Conservation (phyloP, 768 basidiomycete genomes). For the Auricularia heimuer region DNA sequence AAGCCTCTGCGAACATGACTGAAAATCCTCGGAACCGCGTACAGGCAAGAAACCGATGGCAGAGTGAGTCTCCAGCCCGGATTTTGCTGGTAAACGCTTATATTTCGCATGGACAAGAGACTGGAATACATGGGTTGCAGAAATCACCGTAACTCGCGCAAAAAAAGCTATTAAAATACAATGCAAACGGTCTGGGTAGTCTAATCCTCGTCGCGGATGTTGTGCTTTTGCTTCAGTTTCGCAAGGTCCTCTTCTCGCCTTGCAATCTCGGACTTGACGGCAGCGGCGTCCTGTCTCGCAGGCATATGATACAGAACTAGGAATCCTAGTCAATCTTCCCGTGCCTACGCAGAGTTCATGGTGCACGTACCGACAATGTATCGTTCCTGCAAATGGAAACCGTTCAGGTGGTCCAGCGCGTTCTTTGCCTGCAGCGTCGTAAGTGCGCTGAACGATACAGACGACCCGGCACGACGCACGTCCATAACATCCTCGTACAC, state of each 20-base stretch:
- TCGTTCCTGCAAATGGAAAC: slow-evolving; percentile 95
- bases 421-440: slow-evolving; percentile 68
- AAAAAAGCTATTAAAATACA: neutral
- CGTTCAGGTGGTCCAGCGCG: slow-evolving; percentile 92
- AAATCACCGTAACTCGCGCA: neutral
- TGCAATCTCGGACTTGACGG: slow-evolving; percentile 85
- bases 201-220: slow-evolving; percentile 59
- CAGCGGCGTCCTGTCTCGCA: slow-evolving; percentile 89
- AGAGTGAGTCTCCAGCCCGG: too few relatives aligned
- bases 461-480: slow-evolving; percentile 34
- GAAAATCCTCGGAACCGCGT: too few relatives aligned
- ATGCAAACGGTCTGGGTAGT: neutral
- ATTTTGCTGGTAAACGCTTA: too few relatives aligned
- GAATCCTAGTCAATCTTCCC: neutral
- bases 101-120: too few relatives aligned
- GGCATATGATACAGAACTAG: slow-evolving; percentile 93
- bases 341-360: neutral
- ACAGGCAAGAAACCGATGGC: too few relatives aligned
- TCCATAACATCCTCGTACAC: slow-evolving; percentile 97
- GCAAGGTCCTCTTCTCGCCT: slow-evolving; percentile 84
- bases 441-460: neutral
- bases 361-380: slow-evolving; percentile 68
- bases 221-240: slow-evolving; percentile 75
- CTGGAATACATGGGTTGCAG: neutral
- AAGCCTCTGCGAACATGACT: neutral